Evolutionary conservation across 2,329 filamentous ascomycete genomes (phyloP).

Genomic region (Penicillium hesseltinei): DNA sequence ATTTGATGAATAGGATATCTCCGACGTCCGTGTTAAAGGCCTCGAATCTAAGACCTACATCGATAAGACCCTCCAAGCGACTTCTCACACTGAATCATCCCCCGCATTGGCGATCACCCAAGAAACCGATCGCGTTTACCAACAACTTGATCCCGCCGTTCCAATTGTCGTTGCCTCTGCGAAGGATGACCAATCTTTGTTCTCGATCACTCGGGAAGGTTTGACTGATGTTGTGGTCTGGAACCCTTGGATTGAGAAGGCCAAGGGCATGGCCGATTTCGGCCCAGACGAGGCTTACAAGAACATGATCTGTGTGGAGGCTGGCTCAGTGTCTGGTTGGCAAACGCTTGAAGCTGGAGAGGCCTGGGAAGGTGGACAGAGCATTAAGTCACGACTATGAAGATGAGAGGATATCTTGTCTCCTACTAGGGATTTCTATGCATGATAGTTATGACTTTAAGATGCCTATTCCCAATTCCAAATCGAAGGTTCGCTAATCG

Average conservation of each 20-base stretch:
- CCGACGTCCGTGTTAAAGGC: conserved; percentile 67
- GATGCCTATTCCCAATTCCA: neutral
- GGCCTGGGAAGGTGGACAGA: conserved; percentile 63
- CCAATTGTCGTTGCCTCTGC: conserved; percentile 37
- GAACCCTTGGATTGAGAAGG: conserved; percentile 94
- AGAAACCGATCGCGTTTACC: conserved; percentile 89
- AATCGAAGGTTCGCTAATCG: neutral
- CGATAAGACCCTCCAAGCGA: conserved; percentile 74
- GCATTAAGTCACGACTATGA: conserved; percentile 48
- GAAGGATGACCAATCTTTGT: conserved; percentile 60
- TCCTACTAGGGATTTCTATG: neutral
- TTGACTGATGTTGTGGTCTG: conserved; percentile 88
- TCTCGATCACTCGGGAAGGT: conserved; percentile 77
- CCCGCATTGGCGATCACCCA: conserved; percentile 66
- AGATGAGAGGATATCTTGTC: neutral
- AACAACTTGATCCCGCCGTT: conserved; percentile 54
- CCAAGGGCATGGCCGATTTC: conserved; percentile 80
- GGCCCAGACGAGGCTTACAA: conserved; percentile 84
- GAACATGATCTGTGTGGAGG: conserved; percentile 92
- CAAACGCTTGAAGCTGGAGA: conserved; percentile 78
- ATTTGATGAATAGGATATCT: conserved; percentile 65
- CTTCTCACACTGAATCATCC: conserved; percentile 63
- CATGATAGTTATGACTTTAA: conserved; percentile 16
- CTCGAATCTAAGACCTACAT: conserved; percentile 73
- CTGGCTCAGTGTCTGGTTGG: conserved; percentile 79